These are phyloP conservation scores for Blastobotrys aristatus DNA, from an alignment of 1,139 yeast genomes.

Conservation along the genomic window DNA sequence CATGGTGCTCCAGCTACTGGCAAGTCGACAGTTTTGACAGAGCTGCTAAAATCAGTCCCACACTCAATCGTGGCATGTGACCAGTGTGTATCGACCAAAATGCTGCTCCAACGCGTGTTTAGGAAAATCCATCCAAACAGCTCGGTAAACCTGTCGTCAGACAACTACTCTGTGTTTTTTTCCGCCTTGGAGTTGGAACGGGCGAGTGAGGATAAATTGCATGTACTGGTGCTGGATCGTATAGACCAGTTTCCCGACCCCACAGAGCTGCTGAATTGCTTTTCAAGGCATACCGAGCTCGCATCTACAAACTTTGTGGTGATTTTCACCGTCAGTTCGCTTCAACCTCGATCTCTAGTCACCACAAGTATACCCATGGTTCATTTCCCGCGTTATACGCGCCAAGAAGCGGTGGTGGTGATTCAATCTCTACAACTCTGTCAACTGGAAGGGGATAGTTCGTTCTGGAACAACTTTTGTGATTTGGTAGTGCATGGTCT, in stretches of 20 bases:
- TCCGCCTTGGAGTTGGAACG: not conserved
- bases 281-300: conserved; percentile 46
- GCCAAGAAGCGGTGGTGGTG: conserved; percentile 40
- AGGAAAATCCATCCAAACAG: conserved; percentile 24
- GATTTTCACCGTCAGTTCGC: conserved; percentile 36
- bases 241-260: conserved; percentile 51
- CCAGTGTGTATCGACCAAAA: conserved; percentile 35
- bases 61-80: conserved; percentile 33
- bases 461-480: conserved; percentile 47
- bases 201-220: conserved; percentile 32
- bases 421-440: conserved; percentile 4
- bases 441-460: conserved; percentile 13
- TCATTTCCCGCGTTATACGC: conserved; percentile 44
- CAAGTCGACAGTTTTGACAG: conserved; percentile 27
- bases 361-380: conserved; percentile 49
- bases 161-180: conserved; percentile 5
- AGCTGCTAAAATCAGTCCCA: conserved; percentile 20
- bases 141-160: not conserved
- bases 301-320: conserved; percentile 31
- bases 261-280: conserved; percentile 42
- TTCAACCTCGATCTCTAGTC: conserved; percentile 44
- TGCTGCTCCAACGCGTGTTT: conserved; percentile 35
- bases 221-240: conserved; percentile 54
- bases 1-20: conserved; percentile 36
- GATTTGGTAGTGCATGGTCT: conserved; percentile 50